phyloP scores from a whole-genome alignment of 305 asterid species.

The Fraxinus nigra region DNA sequence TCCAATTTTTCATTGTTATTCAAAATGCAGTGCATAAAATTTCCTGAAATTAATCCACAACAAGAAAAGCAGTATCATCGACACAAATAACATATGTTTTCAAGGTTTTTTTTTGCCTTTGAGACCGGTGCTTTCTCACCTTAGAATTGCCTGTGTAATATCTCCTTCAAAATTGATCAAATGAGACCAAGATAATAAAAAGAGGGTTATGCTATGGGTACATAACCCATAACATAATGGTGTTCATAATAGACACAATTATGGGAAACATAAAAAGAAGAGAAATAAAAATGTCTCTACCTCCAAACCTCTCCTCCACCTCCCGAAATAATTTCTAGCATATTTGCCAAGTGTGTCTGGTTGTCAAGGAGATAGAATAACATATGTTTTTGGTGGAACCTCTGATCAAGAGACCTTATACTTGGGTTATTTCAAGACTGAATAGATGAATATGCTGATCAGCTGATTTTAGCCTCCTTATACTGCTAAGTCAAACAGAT shows the following conservation, averaged over 20 bases:
- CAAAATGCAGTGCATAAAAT: background rate
- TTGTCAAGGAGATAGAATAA: background rate
- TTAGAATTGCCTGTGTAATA: background rate
- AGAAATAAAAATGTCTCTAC: background rate
- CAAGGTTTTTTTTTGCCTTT: background rate
- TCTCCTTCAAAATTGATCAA: background rate
- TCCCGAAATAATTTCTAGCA: background rate
- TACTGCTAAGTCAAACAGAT: conserved; percentile 5
- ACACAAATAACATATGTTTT: background rate
- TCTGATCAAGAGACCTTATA: background rate
- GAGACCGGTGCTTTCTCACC: background rate
- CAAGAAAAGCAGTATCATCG: background rate
- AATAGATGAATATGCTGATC: background rate
- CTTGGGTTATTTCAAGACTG: background rate
- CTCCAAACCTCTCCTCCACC: background rate
- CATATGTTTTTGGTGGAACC: background rate
- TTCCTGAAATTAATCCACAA: background rate
- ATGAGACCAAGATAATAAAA: background rate
- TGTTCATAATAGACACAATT: too few relatives aligned
- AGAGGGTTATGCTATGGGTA: background rate
- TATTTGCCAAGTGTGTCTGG: background rate
- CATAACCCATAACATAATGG: too few relatives aligned
- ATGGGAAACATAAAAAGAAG: background rate
- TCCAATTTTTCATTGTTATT: background rate
- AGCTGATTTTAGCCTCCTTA: conserved; percentile 13